Conservation (phyloP, 306 rosid species). For the Fragaria ananassa region DNA sequence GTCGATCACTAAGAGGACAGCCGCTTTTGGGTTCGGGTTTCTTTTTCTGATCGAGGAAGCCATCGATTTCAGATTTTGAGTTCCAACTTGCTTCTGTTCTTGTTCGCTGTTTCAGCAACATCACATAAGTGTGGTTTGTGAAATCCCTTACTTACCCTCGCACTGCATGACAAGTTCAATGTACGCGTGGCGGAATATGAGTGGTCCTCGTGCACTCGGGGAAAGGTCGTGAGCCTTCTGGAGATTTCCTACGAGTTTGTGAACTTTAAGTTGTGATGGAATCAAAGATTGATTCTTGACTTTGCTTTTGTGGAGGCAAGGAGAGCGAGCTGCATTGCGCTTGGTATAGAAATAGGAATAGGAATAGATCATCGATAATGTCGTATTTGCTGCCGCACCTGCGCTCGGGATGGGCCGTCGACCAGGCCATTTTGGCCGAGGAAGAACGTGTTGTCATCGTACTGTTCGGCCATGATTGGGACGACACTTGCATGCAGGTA, state of each 20-base stretch:
- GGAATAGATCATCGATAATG: constrained; percentile 27
- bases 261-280: background rate
- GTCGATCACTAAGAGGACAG: constrained; percentile 60
- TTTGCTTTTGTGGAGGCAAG: background rate
- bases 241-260: background rate
- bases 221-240: background rate
- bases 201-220: background rate
- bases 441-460: constrained; percentile 58
- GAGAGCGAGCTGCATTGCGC: background rate
- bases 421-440: constrained; percentile 82
- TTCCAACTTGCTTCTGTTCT: background rate
- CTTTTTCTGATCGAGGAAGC: constrained; percentile 35
- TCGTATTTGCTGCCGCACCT: constrained; percentile 84
- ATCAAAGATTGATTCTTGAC: background rate
- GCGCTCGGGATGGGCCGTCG: constrained; percentile 92
- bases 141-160: background rate
- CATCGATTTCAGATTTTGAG: background rate
- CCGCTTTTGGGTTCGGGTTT: constrained; percentile 48
- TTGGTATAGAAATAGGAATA: background rate
- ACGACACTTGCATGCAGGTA: constrained; percentile 91
- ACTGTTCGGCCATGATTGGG: constrained; percentile 89
- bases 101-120: background rate
- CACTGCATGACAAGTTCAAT: background rate
- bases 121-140: too few relatives aligned
- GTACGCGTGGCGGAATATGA: background rate